Evolutionary conservation across 306 rosid genomes (phyloP).

Genomic region (Mucuna pruriens): DNA sequence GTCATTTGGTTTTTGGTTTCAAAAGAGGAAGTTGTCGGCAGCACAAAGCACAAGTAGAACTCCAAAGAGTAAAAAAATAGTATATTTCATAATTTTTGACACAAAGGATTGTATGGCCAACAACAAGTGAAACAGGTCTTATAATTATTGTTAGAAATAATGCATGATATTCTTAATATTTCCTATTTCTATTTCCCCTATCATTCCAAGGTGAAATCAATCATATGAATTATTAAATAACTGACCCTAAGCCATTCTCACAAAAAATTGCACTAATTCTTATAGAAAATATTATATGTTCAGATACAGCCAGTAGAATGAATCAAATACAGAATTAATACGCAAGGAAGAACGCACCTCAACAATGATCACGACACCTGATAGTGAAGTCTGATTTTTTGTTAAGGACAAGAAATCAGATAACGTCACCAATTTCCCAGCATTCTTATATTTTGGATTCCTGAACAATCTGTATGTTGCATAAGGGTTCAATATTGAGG

Average conservation of each 20-base stretch:
- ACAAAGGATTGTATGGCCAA: not conserved
- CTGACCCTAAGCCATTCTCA: slow-evolving; percentile 22
- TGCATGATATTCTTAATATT: not conserved
- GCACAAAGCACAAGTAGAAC: not conserved
- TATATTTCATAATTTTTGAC: not conserved
- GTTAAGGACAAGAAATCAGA: slow-evolving; percentile 80
- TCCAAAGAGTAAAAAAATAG: not conserved
- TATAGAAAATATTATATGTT: not conserved
- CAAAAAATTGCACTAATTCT: not conserved
- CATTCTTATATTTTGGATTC: slow-evolving; percentile 57
- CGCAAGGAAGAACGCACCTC: slow-evolving; percentile 59
- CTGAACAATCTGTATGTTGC: slow-evolving; percentile 46
- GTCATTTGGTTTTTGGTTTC: not conserved
- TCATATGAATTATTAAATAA: slow-evolving; percentile 11
- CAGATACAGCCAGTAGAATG: slow-evolving; percentile 3
- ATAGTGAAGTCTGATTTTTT: slow-evolving; percentile 64
- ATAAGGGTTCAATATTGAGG: slow-evolving; percentile 60
- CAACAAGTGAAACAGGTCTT: not conserved
- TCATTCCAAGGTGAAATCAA: slow-evolving; percentile 25
- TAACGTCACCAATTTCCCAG: slow-evolving; percentile 58
- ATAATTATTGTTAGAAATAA: not conserved
- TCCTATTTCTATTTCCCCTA: not conserved
- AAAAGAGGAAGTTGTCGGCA: not conserved
- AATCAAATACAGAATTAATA: not conserved
- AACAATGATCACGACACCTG: slow-evolving; percentile 71